Evolutionary conservation across 352 stramenopile species (phyloP).

Genomic region (Blastocystis sp.): DNA sequence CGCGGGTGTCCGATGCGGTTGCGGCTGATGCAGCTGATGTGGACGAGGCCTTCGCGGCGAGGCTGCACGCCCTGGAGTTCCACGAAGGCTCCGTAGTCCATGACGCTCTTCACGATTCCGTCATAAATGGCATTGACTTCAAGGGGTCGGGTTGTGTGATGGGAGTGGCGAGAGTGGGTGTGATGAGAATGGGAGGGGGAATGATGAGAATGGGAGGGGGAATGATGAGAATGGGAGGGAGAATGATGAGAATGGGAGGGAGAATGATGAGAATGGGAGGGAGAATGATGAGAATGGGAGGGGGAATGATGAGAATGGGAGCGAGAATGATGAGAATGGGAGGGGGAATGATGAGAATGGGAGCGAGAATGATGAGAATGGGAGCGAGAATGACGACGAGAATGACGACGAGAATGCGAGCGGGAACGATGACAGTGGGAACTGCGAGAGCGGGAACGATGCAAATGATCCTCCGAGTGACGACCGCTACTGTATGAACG

Average conservation of each 20-base stretch:
- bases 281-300: not conserved
- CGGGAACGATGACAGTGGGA: not conserved
- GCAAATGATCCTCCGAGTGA: not conserved
- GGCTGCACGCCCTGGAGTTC: slow-evolving; percentile 70
- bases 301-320: not conserved
- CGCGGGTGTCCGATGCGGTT: slow-evolving; percentile 74
- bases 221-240: not conserved
- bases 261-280: not conserved
- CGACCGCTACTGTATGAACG: not conserved
- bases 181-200: too few species aligned
- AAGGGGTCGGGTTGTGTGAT: not conserved
- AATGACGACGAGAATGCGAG: slow-evolving; percentile 17
- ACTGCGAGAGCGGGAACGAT: not conserved
- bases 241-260: not conserved
- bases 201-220: not conserved
- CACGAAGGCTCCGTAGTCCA: slow-evolving; percentile 92
- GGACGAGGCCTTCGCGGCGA: slow-evolving; percentile 78
- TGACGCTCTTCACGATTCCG: slow-evolving; percentile 79
- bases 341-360: not conserved
- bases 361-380: not conserved
- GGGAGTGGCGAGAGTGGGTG: not conserved
- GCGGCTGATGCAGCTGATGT: slow-evolving; percentile 80
- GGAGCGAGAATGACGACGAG: not conserved
- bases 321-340: not conserved
- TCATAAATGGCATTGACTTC: slow-evolving; percentile 84